These are phyloP conservation scores for Pichia eremophila DNA, from an alignment of 805 yeast species.

Conservation along the genomic window DNA sequence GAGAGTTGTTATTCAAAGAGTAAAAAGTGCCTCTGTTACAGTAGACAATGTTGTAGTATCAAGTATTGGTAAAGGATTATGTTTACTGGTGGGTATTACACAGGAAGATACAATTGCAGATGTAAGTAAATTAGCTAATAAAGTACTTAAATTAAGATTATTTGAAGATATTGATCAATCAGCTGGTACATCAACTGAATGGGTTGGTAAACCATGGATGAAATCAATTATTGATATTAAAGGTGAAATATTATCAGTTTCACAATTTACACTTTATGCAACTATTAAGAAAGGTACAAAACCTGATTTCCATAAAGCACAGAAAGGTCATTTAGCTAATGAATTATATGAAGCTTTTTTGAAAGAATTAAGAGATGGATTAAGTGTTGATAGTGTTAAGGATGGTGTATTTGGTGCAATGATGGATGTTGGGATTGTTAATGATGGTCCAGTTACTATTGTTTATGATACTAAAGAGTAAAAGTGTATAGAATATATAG, in stretches of 20 bases:
- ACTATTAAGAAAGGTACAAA: conserved; percentile 83
- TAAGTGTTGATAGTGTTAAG: conserved; percentile 49
- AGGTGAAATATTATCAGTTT: conserved; percentile 75
- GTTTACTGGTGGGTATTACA: conserved; percentile 79
- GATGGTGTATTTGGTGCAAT: conserved; percentile 94
- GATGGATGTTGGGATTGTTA: conserved; percentile 87
- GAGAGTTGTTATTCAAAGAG: conserved; percentile 89
- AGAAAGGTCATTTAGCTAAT: conserved; percentile 56
- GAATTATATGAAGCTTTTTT: conserved; percentile 47
- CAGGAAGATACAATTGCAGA: conserved; percentile 71
- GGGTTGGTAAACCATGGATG: conserved; percentile 70
- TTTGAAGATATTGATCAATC: conserved; percentile 48
- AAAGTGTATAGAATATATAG: conserved; percentile 7
- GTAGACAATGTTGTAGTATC: conserved; percentile 69
- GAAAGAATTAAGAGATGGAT: conserved; percentile 32
- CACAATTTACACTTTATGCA: conserved; percentile 88
- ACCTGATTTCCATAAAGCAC: conserved; percentile 91
- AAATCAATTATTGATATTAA: conserved; percentile 51
- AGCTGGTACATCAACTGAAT: conserved; percentile 38
- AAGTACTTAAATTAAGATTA: conserved; percentile 53
- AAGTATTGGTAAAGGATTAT: conserved; percentile 63
- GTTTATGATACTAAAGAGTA: conserved; percentile 58
- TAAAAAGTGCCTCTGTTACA: conserved; percentile 78
- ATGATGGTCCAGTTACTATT: conserved; percentile 92
- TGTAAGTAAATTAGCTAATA: conserved; percentile 56